Percentiles rank a stretch among this genome's conserved stretches.
These are phyloP conservation scores for Thalassiosira ordinaria DNA, from an alignment of 352 stramenopile genomes.

Conservation along the genomic window DNA sequence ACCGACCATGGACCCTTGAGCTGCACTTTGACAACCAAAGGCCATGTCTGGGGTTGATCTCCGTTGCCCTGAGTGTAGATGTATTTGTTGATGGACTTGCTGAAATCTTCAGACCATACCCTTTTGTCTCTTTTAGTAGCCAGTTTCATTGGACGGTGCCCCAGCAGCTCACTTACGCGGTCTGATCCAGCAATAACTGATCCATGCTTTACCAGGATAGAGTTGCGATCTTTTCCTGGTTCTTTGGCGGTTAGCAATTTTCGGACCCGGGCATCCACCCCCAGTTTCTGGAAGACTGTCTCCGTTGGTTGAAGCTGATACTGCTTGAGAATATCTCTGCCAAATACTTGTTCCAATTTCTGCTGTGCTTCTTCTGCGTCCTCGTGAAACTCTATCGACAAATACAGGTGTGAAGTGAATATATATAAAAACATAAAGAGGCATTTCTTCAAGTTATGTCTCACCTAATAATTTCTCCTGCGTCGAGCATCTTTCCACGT, in stretches of 20 bases:
- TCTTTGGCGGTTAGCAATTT: not conserved
- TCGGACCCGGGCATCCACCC: not conserved
- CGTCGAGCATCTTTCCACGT: no score
- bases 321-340: slow-evolving; percentile 19
- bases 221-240: not conserved
- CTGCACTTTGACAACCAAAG: slow-evolving; percentile 32
- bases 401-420: no score
- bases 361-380: slow-evolving; percentile 30
- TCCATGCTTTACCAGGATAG: not conserved
- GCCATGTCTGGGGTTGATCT: slow-evolving; percentile 41
- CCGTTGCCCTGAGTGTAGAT: slow-evolving; percentile 39
- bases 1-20: slow-evolving; percentile 33
- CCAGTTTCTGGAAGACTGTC: not conserved
- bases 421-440: no score
- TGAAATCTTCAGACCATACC: slow-evolving; percentile 22
- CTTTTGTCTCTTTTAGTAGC: not conserved
- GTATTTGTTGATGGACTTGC: slow-evolving; percentile 33
- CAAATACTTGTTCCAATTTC: slow-evolving; percentile 51
- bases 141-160: not conserved
- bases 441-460: no score
- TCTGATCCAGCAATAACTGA: not conserved
- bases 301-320: slow-evolving; percentile 2
- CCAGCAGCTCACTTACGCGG: not conserved
- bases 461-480: no score
- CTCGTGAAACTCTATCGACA: no score